Evolutionary conservation across 352 stramenopile species (phyloP).

Genomic region (Pythium chondricola): DNA sequence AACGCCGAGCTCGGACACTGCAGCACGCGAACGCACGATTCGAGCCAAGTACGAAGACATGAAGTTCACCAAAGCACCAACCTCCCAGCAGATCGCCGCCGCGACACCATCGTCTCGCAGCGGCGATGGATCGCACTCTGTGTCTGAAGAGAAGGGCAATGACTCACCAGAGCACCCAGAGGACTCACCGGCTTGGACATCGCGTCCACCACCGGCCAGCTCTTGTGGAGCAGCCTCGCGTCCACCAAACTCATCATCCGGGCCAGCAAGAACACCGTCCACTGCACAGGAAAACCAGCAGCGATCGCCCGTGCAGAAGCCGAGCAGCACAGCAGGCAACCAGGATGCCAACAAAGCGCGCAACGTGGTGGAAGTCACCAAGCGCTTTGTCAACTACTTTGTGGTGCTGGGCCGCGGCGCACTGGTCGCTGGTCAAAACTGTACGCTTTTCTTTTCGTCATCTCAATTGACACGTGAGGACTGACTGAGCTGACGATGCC

Average conservation of each 20-base stretch:
- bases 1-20: constrained; percentile 32
- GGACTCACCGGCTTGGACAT: constrained; percentile 20
- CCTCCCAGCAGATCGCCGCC: constrained; percentile 7
- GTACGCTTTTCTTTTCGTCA: constrained; percentile 31
- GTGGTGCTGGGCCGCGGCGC: constrained; percentile 59
- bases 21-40: constrained; percentile 41
- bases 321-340: constrained; percentile 18
- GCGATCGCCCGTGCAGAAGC: constrained; percentile 18
- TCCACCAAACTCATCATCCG: too few species aligned
- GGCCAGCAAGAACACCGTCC: not conserved
- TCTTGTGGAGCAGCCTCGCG: too few species aligned
- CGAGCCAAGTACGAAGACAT: constrained; percentile 65
- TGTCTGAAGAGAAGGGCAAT: constrained; percentile 37
- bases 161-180: constrained; percentile 49
- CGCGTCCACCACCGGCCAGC: too few species aligned
- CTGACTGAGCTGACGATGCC: not conserved
- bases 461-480: not conserved
- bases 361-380: constrained; percentile 67
- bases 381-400: constrained; percentile 84
- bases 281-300: constrained; percentile 39
- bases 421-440: constrained; percentile 52
- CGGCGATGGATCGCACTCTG: not conserved
- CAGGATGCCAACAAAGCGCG: constrained; percentile 31
- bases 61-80: constrained; percentile 53
- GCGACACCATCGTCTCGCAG: not conserved